Evolutionary conservation across 2,329 filamentous ascomycete genomes (phyloP), one percentile per base, ranked within the genome.

Genomic region (Ilyonectria mors-panacis): DNA sequence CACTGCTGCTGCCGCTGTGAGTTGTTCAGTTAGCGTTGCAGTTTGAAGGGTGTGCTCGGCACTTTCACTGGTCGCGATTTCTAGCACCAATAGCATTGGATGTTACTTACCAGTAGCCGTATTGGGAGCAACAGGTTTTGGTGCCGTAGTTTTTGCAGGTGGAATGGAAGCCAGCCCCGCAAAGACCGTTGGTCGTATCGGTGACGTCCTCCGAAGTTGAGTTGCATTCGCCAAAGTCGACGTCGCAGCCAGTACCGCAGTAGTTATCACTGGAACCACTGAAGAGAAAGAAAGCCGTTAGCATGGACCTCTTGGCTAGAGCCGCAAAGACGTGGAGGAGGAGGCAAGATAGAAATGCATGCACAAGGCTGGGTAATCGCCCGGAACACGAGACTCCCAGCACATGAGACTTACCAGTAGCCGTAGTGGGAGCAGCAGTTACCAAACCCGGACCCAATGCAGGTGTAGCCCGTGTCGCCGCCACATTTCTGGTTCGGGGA

Each of bases 381-480:
- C 15, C 15, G 21, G 26, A 30, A 48, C 35, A n/a, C 30, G 39
- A 23, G 17, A 44, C 28, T 30, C 30, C 23, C 45, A 7, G 17
- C 17, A 17, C 33, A 42, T 13, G 53, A 12, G 45, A 73, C 78
- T 73, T 73, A 81, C 81, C 81, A 84, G 66, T 71, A 83, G n/a
- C 81, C 82, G 59, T 79, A 80, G 63, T 72, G 75, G 3, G 82
- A 83, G 64, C 83, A 85, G 71, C 83, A 84, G 69, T 77, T 76
- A 6, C 81, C 81, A 55, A 78, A 80, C 15, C 33, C 58, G 0
- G 80, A 81, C 23, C 76, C 78, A 53, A 78, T 72, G 62, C 83
- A 84, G 8, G 77, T 80, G 59, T 81, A 80, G 7, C 76, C 78
- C 10, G 68, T 76, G 23, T 68, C 60, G 48, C 78, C 79, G 42